Evolutionary conservation across 2,329 filamentous ascomycete species (phyloP), one percentile per base, ranked within the genome.

Genomic region (Hymenoscyphus fructigenus): DNA sequence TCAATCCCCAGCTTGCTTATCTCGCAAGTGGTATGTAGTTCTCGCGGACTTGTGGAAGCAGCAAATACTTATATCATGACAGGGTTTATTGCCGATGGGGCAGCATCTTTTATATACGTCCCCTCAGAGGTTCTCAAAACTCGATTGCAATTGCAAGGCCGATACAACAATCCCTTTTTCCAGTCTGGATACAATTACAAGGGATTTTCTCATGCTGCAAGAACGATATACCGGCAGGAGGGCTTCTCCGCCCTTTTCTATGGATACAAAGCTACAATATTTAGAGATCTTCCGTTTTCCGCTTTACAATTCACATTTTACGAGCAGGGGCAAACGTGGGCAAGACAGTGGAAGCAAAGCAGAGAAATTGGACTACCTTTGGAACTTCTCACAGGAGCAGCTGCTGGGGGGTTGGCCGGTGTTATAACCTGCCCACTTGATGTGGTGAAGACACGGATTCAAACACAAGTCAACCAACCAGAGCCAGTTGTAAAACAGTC

Each of bases 51-150:
- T 14, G 29, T n/a, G n/a, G 44, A 53, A 58, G 36, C 50, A 57
- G 50, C 38, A 53, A 50, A 59, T 57, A 50, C 62, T 67, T 62
- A 69, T 58, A 60, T 17, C 36, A 38, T 28, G 36, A 6, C 68
- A 93, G 92, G 94, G n/a, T 93, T 98, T 72, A 76, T 97, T 66
- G 95, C 94, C 67, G 95, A 99, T 75, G 83, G 97, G 26, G 94
- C 92, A 56, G 94, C 95, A 1, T 97, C 93, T 0, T 84, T 97
- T 66, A 85, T 97, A 66, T 99, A 99, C 75, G 96, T 99, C 4
- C 96, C 95, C 3, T 97, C 94, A 14, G 96, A 99, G 78, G 95
- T 99, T 5, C 84, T 99, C 71, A 99, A 99, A 78, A 99, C 95
- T n/a, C 88, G 95, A 28, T 82, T 98, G 59, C 95, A 99, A 76